phyloP scores from a whole-genome alignment of 805 yeast genomes.

The Saccharomycopsis synnaedendra region DNA sequence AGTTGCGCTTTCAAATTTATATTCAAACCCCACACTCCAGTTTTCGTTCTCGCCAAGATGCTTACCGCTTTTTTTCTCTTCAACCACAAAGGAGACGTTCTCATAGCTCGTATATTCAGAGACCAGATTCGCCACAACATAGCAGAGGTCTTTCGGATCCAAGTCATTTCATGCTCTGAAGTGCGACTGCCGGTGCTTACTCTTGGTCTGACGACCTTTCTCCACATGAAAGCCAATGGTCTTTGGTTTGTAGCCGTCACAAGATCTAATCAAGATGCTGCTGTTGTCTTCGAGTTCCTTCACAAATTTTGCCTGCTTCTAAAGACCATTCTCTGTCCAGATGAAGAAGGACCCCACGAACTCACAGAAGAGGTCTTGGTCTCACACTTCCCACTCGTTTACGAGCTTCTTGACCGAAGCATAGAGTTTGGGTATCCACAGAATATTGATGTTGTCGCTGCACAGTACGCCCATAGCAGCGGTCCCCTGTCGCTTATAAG shows the following conservation, averaged over 20 bases:
- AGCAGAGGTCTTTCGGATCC: conserved; percentile 84
- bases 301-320: conserved; percentile 49
- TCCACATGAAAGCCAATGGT: conserved; percentile 51
- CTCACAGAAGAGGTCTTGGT: conserved; percentile 39
- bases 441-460: conserved; percentile 39
- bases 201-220: conserved; percentile 84
- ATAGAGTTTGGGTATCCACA: conserved; percentile 74
- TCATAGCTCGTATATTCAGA: conserved; percentile 61
- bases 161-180: conserved; percentile 49
- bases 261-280: conserved; percentile 78
- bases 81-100: conserved; percentile 72
- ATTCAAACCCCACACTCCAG: too few relatives aligned
- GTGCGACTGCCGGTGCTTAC: conserved; percentile 68
- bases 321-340: conserved; percentile 25
- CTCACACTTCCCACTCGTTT: conserved; percentile 56
- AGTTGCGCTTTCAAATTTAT: too few relatives aligned
- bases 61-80: conserved; percentile 73
- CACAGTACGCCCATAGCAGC: conserved; percentile 12
- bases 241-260: conserved; percentile 86
- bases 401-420: conserved; percentile 69
- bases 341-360: background rate
- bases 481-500: background rate
- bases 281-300: conserved; percentile 68
- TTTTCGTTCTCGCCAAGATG: conserved; percentile 31
- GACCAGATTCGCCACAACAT: conserved; percentile 71